phyloP scores from a whole-genome alignment of 2,329 filamentous ascomycete species.

The Sporothrix luriei region DNA sequence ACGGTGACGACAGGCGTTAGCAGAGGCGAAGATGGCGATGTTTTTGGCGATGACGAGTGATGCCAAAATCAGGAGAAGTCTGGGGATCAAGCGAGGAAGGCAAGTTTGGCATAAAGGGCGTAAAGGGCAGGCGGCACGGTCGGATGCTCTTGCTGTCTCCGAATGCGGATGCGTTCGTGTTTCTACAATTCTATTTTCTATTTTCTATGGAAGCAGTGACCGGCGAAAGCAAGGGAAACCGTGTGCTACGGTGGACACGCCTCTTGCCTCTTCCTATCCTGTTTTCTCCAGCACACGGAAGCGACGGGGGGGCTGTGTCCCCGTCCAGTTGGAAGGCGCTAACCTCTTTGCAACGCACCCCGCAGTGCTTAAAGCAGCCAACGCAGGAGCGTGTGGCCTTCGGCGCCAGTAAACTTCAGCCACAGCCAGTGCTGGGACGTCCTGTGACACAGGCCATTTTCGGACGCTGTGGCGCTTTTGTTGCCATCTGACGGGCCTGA shows the following conservation, averaged over 20 bases:
- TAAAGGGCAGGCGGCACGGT: not conserved
- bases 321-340: conserved; percentile 20
- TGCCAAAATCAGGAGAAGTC: not conserved
- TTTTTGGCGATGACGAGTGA: conserved; percentile 4
- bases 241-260: not conserved
- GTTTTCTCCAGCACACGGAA: conserved; percentile 24
- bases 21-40: conserved; percentile 10
- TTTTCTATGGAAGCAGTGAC: not conserved
- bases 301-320: conserved; percentile 32
- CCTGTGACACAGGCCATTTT: conserved; percentile 4
- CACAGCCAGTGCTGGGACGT: not conserved
- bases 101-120: conserved; percentile 9
- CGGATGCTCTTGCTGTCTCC: conserved; percentile 6
- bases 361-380: conserved; percentile 5
- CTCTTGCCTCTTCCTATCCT: not conserved
- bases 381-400: conserved; percentile 2
- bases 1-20: conserved; percentile 19
- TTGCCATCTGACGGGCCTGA: no score
- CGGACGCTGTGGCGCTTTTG: not conserved
- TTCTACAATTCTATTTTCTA: not conserved
- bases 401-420: not conserved
- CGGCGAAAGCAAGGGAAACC: not conserved
- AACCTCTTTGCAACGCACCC: conserved; percentile 20
- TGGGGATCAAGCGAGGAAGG: not conserved
- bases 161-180: not conserved